A percentile compares a stretch with the other conserved stretches of the same genome.
Evolutionary conservation across 352 stramenopile species (phyloP).

Genomic region (Pseudoperonospora humuli): DNA sequence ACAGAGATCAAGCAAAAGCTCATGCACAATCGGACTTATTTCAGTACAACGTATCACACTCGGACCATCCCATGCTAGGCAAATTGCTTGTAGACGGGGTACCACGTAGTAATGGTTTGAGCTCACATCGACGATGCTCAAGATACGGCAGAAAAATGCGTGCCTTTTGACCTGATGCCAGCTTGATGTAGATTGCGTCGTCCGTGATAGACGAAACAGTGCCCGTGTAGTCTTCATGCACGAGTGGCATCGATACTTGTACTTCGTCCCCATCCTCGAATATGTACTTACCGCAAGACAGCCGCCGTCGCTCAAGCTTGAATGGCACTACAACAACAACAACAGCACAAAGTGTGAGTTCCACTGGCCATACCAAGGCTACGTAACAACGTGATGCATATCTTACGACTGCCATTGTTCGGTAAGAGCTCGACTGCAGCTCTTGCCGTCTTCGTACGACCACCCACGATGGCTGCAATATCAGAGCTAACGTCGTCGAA

Average conservation of each 20-base stretch:
- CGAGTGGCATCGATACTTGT: constrained; percentile 47
- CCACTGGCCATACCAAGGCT: not conserved
- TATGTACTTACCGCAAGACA: constrained; percentile 63
- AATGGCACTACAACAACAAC: constrained; percentile 30
- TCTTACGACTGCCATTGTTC: constrained; percentile 27
- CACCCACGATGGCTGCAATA: constrained; percentile 41
- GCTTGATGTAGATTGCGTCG: constrained; percentile 64
- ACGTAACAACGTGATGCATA: not conserved
- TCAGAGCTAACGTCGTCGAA: constrained; percentile 52
- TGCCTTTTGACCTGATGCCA: constrained; percentile 54
- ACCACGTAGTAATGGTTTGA: constrained; percentile 57
- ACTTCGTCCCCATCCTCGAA: constrained; percentile 81
- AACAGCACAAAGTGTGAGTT: constrained; percentile 3
- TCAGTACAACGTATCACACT: constrained; percentile 55
- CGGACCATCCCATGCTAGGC: constrained; percentile 48
- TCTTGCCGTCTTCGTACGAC: constrained; percentile 25
- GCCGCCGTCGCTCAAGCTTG: constrained; percentile 39
- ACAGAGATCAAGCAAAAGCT: no score
- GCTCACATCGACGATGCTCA: constrained; percentile 47
- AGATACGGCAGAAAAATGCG: constrained; percentile 52
- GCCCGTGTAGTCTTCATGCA: constrained; percentile 69
- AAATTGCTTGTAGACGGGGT: constrained; percentile 34
- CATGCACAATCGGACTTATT: constrained; percentile 1
- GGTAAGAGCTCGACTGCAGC: constrained; percentile 18
- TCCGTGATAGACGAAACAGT: constrained; percentile 66